Percentiles rank a stretch among this genome's conserved stretches.
These are phyloP conservation scores for Phaeomoniella chlamydospora DNA, from an alignment of 2,329 filamentous ascomycete species.

Conservation along the genomic window DNA sequence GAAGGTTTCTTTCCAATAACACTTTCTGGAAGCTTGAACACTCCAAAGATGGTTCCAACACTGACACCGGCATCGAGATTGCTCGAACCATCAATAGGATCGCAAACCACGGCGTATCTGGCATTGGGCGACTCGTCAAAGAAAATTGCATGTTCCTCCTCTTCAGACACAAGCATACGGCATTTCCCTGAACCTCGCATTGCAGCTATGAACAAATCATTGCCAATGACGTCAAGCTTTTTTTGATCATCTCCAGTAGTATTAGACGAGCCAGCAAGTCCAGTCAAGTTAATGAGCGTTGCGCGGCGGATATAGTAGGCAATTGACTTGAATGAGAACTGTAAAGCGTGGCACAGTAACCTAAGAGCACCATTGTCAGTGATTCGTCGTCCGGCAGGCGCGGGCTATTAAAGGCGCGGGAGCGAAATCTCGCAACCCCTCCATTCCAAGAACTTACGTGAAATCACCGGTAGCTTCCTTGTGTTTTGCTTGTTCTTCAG, in stretches of 20 bases:
- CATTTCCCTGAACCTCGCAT: conserved; percentile 90
- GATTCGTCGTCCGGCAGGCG: no score
- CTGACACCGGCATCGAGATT: conserved; percentile 97
- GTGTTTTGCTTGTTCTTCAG: conserved; percentile 87
- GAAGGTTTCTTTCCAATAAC: conserved; percentile 40
- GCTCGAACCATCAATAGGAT: conserved; percentile 94
- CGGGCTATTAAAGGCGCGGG: no score
- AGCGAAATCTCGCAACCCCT: no score
- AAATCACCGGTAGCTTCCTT: conserved; percentile 96
- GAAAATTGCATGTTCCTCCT: conserved; percentile 84
- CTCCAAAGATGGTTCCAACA: conserved; percentile 90
- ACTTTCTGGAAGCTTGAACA: conserved; percentile 76
- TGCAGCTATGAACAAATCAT: conserved; percentile 90
- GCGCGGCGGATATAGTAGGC: conserved; percentile 97
- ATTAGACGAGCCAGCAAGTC: conserved; percentile 88
- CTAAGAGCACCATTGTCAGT: conserved; percentile 36
- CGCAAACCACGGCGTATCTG: conserved; percentile 89
- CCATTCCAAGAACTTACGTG: conserved; percentile 71
- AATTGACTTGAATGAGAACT: conserved; percentile 99
- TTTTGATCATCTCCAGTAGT: conserved; percentile 96
- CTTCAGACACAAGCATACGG: conserved; percentile 87
- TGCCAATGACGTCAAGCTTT: conserved; percentile 98
- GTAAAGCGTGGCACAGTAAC: conserved; percentile 88
- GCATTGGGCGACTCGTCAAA: conserved; percentile 62
- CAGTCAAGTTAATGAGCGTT: conserved; percentile 86